Conservation (phyloP, 108 stramenopile genomes). For the Aurantiochytrium sp. region DNA sequence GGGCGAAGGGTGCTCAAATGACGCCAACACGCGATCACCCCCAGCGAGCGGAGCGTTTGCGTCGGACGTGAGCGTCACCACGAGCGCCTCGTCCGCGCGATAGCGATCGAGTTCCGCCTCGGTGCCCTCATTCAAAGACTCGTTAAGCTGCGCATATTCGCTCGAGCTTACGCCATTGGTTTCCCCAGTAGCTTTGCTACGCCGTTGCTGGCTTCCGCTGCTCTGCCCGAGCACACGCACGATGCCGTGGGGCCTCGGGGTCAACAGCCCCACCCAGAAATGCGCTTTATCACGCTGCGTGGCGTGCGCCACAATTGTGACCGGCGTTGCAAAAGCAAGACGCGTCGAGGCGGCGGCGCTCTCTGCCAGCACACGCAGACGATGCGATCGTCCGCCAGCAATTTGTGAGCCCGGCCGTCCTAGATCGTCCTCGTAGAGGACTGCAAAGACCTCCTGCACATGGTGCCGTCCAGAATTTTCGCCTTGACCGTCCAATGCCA, state of each 20-base stretch:
- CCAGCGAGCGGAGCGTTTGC: too few relatives aligned
- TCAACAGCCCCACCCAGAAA: not conserved
- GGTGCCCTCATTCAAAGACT: not conserved
- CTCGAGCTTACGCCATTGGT: too few relatives aligned
- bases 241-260: not conserved
- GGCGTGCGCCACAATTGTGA: not conserved
- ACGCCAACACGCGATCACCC: not conserved
- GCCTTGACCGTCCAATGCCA: not conserved
- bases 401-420: not conserved
- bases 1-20: not conserved
- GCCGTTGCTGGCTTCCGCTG: too few relatives aligned
- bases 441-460: not conserved
- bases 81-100: too few relatives aligned
- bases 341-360: not conserved
- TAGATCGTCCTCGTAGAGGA: not conserved
- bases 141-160: too few relatives aligned
- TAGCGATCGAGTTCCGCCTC: too few relatives aligned
- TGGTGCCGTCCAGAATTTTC: not conserved
- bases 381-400: not conserved
- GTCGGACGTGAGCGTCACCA: too few relatives aligned
- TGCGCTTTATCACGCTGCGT: not conserved
- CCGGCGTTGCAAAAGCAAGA: not conserved
- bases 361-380: not conserved
- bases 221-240: not conserved
- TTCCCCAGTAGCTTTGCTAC: too few relatives aligned